Evolutionary conservation across 176 grass and related monocot genomes (phyloP), one percentile per base, ranked within the genome.

Genomic region (Cenchrus americanus): DNA sequence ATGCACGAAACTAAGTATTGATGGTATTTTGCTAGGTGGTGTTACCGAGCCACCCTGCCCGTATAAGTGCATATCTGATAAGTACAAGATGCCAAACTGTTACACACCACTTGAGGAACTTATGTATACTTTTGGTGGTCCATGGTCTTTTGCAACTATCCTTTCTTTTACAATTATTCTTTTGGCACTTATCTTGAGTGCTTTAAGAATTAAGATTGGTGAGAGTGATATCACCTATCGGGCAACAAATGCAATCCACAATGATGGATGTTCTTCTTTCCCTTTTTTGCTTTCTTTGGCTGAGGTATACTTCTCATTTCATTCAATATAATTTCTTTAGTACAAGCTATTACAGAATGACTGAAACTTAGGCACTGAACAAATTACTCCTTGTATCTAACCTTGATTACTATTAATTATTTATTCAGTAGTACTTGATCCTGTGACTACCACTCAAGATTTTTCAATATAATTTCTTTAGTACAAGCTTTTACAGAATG

Each of bases 61-160:
- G 2, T 99, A 99, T 83, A 89, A 69, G 74, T 99, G 96, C 77
- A 76, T 96, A 87, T 99, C 96, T 82, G 89, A 91, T 15, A 99
- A 96, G 83, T 99, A 94, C 83, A 99, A 92, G 89, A 94, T 94
- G 96, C 96, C 96, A 80, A 96, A 96, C 69, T 99, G 96, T 86
- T 96, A 96, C 80, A 99, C 96, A 66, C 96, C 96, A 85, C 83
- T 99, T 69, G 93, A 99, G 79, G 93, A 99, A 81, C 86, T 99
- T 70, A 62, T 99, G 70, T 90, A 92, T 83, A 90, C 87, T 82
- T 99, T 96, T 85, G 96, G 96, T 59, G 96, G 96, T 81, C 96
- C 93, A 58, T 96, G 91, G 96, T 73, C 89, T 83, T 99, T 99
- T 92, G 68, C 87, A 55, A 80, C 96, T 73, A 85, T 96, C 53